Evolutionary conservation across 2,329 filamentous ascomycete genomes (phyloP).

Genomic region (Neoscytalidium dimidiatum): DNA sequence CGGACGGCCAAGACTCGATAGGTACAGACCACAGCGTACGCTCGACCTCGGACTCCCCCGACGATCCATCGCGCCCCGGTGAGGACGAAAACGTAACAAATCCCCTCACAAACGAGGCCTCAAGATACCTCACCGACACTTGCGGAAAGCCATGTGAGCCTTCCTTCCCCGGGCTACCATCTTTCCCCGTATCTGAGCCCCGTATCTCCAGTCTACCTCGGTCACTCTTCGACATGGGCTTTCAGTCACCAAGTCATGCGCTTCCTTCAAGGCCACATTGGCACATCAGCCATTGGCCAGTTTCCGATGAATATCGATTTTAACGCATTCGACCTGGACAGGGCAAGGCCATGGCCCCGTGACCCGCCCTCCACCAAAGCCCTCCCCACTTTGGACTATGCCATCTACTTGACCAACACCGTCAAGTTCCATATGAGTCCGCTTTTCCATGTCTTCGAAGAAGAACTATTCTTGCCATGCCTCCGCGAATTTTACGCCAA

Average conservation of each 20-base stretch:
- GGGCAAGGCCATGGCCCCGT: neutral
- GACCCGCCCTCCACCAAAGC: neutral
- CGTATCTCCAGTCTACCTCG: neutral
- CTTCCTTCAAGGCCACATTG: neutral
- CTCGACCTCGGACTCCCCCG: neutral
- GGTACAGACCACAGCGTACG: neutral
- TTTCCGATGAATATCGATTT: neutral
- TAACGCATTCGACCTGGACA: neutral
- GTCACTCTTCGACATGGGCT: neutral
- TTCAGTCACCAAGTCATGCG: neutral
- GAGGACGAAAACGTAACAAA: neutral
- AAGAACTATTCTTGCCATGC: neutral
- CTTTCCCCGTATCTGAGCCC: neutral
- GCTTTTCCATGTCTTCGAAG: neutral
- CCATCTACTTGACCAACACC: neutral
- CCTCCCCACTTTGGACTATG: neutral
- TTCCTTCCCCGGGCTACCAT: neutral
- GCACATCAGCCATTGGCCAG: neutral
- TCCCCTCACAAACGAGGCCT: neutral
- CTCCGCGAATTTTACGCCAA: neutral
- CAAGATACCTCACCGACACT: neutral
- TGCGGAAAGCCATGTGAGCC: neutral
- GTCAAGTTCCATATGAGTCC: neutral
- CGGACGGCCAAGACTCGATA: neutral
- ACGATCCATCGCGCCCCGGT: neutral